Evolutionary conservation across 73 alveolate genomes (phyloP).

Genomic region (Paramecium biaurelia): DNA sequence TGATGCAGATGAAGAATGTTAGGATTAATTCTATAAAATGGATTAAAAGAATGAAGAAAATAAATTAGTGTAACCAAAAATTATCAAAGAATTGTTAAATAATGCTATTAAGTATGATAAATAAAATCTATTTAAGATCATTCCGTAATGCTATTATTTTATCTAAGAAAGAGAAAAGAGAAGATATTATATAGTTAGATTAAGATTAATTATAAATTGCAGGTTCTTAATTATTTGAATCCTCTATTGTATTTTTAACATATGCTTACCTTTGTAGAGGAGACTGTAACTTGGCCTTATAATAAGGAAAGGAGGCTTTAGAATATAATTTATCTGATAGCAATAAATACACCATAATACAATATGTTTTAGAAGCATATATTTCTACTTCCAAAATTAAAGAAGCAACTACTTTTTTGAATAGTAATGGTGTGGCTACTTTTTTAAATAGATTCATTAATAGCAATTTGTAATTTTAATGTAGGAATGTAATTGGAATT

Average conservation of each 20-base stretch:
- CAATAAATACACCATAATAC: neutral
- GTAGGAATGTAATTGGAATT: conserved; percentile 13
- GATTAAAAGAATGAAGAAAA: neutral
- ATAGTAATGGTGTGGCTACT: neutral
- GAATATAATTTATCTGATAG: conserved; percentile 8
- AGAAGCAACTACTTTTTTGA: neutral
- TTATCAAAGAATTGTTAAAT: neutral
- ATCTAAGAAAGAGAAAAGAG: neutral
- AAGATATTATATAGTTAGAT: neutral
- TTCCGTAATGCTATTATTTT: conserved; percentile 15
- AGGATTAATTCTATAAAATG: neutral
- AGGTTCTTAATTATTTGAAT: neutral
- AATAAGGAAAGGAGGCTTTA: neutral
- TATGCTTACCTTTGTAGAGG: conserved; percentile 33
- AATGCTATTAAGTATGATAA: conserved; percentile 31
- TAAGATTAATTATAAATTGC: neutral
- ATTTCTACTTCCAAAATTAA: neutral
- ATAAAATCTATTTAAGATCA: neutral
- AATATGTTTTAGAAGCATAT: neutral
- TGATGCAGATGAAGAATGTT: conserved; percentile 22
- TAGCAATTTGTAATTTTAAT: neutral
- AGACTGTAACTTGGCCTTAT: neutral
- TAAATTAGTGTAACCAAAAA: neutral
- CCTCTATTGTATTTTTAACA: neutral
- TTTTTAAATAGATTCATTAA: neutral